A percentile compares a stretch with the other conserved stretches of the same genome.
Evolutionary conservation across 2,329 filamentous ascomycete species (phyloP).

Genomic region (Aureobasidium subglaciale): DNA sequence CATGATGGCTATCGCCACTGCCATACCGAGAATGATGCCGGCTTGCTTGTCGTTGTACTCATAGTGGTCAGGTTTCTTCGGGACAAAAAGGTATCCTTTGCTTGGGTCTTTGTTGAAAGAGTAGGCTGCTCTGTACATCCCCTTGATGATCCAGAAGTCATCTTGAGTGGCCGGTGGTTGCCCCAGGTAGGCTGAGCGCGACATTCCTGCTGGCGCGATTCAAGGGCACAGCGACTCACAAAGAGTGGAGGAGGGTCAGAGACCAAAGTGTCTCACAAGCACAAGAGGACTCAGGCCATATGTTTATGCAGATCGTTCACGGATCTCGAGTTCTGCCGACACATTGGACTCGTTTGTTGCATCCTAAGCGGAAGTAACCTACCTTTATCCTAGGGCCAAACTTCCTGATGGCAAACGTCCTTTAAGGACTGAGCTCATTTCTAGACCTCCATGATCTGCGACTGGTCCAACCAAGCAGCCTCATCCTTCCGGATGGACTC

Average conservation of each 20-base stretch:
- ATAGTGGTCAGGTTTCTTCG: background rate
- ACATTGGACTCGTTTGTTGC: background rate
- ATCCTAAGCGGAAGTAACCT: background rate
- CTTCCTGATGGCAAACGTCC: background rate
- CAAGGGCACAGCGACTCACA: too few species aligned
- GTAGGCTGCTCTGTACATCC: slow-evolving; percentile 10
- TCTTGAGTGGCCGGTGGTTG: background rate
- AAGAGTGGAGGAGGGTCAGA: background rate
- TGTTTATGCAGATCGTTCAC: background rate
- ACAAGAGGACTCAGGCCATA: background rate
- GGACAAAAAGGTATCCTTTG: slow-evolving; percentile 4
- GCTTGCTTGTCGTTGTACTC: slow-evolving; percentile 11
- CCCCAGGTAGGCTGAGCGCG: background rate
- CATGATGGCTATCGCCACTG: slow-evolving; percentile 2
- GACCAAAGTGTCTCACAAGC: background rate
- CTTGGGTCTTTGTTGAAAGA: slow-evolving; percentile 1
- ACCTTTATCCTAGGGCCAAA: background rate
- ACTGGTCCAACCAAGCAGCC: background rate
- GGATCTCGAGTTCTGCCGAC: background rate
- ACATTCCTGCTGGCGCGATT: background rate
- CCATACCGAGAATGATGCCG: slow-evolving; percentile 2
- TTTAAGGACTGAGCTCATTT: background rate
- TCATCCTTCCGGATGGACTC: background rate
- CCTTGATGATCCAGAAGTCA: slow-evolving; percentile 5
- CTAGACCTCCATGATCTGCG: background rate